A percentile compares a stretch with the other conserved stretches of the same genome.
These are phyloP conservation scores for Chytriomyces sp. DNA, from an alignment of 192 early-diverging fungal species.

Conservation along the genomic window DNA sequence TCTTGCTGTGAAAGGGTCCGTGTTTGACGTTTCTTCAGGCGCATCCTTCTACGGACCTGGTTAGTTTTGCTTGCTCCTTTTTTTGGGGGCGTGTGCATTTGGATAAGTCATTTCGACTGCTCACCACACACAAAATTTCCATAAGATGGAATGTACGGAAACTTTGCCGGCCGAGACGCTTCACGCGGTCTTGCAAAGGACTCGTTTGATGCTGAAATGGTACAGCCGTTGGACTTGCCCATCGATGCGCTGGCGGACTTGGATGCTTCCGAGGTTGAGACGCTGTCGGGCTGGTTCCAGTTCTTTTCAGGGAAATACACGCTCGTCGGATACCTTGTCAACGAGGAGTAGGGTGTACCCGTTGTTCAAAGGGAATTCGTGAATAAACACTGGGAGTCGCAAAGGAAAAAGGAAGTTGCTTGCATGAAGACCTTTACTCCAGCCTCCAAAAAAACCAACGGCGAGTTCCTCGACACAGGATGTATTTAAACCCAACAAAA, in stretches of 20 bases:
- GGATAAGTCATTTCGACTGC: background rate
- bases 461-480: no score
- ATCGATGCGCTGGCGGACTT: slow-evolving; percentile 86
- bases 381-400: background rate
- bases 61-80: slow-evolving; percentile 34
- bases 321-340: slow-evolving; percentile 32
- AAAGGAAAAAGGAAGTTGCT: no score
- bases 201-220: slow-evolving; percentile 78
- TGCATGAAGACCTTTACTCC: no score
- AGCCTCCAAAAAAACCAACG: no score
- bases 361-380: background rate
- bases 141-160: slow-evolving; percentile 89
- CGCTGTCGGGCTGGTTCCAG: slow-evolving; percentile 78
- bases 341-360: background rate
- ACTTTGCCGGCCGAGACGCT: slow-evolving; percentile 97
- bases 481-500: background rate
- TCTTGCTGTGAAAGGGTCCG: slow-evolving; percentile 81
- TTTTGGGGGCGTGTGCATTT: background rate
- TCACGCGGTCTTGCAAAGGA: slow-evolving; percentile 88
- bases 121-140: background rate
- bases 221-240: slow-evolving; percentile 70
- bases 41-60: slow-evolving; percentile 90
- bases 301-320: slow-evolving; percentile 75
- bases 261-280: slow-evolving; percentile 69
- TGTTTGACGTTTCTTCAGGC: slow-evolving; percentile 88